Evolutionary conservation across 768 basidiomycete species (phyloP), one percentile per base, ranked within the genome.

Genomic region (Rhodotorula kratochvilovae): DNA sequence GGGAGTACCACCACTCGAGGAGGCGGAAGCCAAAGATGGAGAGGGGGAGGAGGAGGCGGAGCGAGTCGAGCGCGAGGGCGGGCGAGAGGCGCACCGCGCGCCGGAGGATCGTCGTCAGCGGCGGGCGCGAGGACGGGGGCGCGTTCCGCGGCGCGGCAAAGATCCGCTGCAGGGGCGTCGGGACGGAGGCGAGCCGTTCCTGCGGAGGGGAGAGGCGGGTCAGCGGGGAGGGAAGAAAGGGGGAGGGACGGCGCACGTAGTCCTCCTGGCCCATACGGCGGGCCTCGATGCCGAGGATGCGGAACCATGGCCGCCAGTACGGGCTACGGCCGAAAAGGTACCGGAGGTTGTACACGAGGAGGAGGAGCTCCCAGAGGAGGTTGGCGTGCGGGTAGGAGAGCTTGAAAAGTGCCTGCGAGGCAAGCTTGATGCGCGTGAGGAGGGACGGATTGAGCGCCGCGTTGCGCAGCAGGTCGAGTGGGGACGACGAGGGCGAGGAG

Each of bases 1-100:
- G 93, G 8, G 92, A 94, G 79, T 98, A 98, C 93, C 95, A 99
- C 93, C 96, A 99, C 81, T 98, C 93, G 57, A 96, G 83, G 81
- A 98, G 94, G 81, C 93, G 95, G 83, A 99, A 84, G 79, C 91
- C 90, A 81, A 99, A 95, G 68, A 99, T 92, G 53, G 89, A 89
- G 29, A 88, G 90, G 25, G 91, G 95, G 45, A 93, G 85, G 57
- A 91, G 83, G 31, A 81, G 80, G 61, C 81, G 72, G 27, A 90
- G 70, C 45, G 87, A 76, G 39, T 81, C 83, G 72, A 66, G 64
- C 23, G 66, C 61, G 68, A 76, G 70, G 4, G 57, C 46, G 55
- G 63, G 56, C 35, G 68, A 56, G 54, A 64, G 39, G 21, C 65
- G 46, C 1, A 58, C 23, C 27, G 70, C 57, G 42, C 71, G 67